phyloP scores from a whole-genome alignment of 2,329 filamentous ascomycete genomes.

The Fusarium nematophilum region DNA sequence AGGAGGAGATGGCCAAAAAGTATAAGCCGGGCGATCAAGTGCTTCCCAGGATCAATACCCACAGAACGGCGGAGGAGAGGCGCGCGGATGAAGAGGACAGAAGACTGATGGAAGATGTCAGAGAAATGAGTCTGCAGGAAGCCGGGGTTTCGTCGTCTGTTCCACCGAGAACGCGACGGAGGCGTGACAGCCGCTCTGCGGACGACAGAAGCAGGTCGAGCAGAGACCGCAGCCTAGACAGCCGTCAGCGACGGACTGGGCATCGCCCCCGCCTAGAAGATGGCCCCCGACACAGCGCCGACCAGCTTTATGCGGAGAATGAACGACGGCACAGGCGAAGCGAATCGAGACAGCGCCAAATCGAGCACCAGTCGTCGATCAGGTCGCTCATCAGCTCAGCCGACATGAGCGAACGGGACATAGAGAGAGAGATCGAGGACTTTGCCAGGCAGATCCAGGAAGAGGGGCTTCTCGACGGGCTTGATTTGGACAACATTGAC shows the following conservation, averaged over 20 bases:
- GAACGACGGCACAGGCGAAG: slow-evolving; percentile 53
- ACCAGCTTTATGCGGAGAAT: slow-evolving; percentile 52
- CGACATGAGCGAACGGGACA: slow-evolving; percentile 79
- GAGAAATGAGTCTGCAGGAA: slow-evolving; percentile 79
- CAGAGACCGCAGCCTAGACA: slow-evolving; percentile 46
- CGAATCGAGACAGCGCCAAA: slow-evolving; percentile 65
- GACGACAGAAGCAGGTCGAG: slow-evolving; percentile 47
- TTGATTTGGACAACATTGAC: slow-evolving; percentile 90
- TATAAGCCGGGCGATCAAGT: slow-evolving; percentile 88
- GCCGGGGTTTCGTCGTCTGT: slow-evolving; percentile 61
- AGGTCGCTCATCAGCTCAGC: slow-evolving; percentile 85
- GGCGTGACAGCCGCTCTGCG: slow-evolving; percentile 51
- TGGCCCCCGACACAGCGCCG: slow-evolving; percentile 44
- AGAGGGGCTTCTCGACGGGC: slow-evolving; percentile 86
- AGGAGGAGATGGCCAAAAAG: slow-evolving; percentile 76
- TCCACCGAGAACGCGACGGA: slow-evolving; percentile 45
- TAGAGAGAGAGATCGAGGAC: slow-evolving; percentile 89
- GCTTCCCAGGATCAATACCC: slow-evolving; percentile 69
- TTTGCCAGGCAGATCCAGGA: slow-evolving; percentile 90
- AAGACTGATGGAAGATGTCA: slow-evolving; percentile 76
- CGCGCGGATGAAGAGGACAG: slow-evolving; percentile 74
- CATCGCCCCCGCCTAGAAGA: slow-evolving; percentile 43
- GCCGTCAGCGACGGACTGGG: slow-evolving; percentile 44
- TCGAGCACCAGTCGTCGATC: slow-evolving; percentile 92
- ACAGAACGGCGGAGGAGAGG: slow-evolving; percentile 63